Evolutionary conservation across 2,329 filamentous ascomycete genomes (phyloP), one percentile per base, ranked within the genome.

Genomic region (Alternaria sp.): DNA sequence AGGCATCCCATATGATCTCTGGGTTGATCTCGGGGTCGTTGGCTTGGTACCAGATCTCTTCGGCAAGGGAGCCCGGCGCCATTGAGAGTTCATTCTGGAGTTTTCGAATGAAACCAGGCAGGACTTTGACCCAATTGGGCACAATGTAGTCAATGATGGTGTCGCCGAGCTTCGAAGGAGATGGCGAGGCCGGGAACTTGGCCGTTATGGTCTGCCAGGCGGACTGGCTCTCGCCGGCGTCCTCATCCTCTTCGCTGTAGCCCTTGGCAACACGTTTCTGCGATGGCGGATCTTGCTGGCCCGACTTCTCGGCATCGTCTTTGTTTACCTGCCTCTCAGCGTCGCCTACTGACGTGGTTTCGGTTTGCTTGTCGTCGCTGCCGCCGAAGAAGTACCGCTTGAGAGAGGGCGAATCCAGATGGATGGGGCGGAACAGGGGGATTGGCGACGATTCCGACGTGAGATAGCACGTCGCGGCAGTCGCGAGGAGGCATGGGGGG

Each of bases 11-110:
- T 32, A 87, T 82, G 59, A 98, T 96, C 76, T 99, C 95, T 0
- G 94, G 94, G 69, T 98, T 92, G 64, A 92, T 84, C 49, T 88
- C 84, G 0, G 93, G 88, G 74, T 98, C 92, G 59, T 93, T 91
- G 1, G 95, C 93, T 71, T 98, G 94, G 65, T 85, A 84, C 95
- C 95, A 98, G 60, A 99, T 95, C 68, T 97, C 92, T 73, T 96
- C 91, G 12, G 94, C 93, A 43, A 99, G 82, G 0, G 93, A 97
- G 1, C 93, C 94, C 0, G 93, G 92, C 0, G 90, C 88, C 88
- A 95, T 90, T 34, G 92, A 95, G 16, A 97, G 84, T 79, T 98
- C 94, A 22, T 87, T 87, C 75, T 97, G 93, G 34, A 98, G 85
- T 78, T 97, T 97, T 62, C 87, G 85, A 57, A 96, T 82, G 56